Base-by-base conservation (phyloP, 495 filamentous ascomycete species). In the Collariella sp. region DNA sequence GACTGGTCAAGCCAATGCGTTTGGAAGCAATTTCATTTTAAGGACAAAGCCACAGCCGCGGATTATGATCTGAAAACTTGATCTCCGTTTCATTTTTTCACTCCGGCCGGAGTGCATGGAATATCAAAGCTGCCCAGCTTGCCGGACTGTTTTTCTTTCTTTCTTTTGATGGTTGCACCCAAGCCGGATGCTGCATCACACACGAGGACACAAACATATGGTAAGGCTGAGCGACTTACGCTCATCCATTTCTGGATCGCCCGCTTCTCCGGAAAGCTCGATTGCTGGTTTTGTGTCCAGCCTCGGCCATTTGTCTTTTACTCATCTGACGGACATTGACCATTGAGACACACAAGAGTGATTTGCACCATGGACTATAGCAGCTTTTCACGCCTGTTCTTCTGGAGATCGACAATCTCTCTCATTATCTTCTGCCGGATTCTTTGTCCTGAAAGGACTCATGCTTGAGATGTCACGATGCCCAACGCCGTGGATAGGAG, bases 151-250 rank as follows among this genome's bases (percentile, higher is more conserved):
- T 20, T 55, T 55, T 5, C 11, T 29, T 42, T 49, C 20, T 4
- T 9, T n/a, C n/a, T n/a, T 38, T 38, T 18, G 20, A 23, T 33
- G 42, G 15, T 54, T 16, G 2, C 43, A 12, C 2, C n/a, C 18
- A 11, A 18, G 19, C 33, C 5, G 20, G n/a, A 46, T 35, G 39
- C 0, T 26, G 13, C 22, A 23, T 18, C 34, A 39, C 29, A 4
- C 15, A 41, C 43, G 22, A 41, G 42, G 12, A 19, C 22, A 34
- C 16, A 45, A 54, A n/a, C 35, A 23, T 7, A 54, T 36, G 52
- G 52, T 54, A 48, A 54, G 52, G 43, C 34, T 18, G 43, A 54
- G 52, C 36, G 9, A 33, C 44, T n/a, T 3, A 7, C 31, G 23
- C 18, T 47, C 41, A 34, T 7, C 23, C 50, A 5, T 1, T 15